Conservation (phyloP, 768 basidiomycete species). For the Mycena haematopus region DNA sequence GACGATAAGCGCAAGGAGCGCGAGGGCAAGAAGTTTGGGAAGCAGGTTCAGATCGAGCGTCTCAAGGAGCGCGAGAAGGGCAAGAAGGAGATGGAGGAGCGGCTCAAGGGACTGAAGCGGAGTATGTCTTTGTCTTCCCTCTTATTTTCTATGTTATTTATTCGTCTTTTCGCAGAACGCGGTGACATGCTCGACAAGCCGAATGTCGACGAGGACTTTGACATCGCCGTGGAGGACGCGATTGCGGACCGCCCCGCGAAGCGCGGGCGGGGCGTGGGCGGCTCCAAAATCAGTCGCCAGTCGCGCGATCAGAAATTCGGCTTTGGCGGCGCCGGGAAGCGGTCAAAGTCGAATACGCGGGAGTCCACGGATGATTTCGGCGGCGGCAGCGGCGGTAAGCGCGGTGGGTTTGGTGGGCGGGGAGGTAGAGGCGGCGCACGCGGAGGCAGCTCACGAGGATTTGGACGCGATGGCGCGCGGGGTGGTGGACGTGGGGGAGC, state of each 20-base stretch:
- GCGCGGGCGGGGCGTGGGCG: slow-evolving; percentile 52
- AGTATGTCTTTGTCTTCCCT: slow-evolving; percentile 59
- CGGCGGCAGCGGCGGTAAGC: slow-evolving; percentile 29
- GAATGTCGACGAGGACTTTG: slow-evolving; percentile 72
- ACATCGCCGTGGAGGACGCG: slow-evolving; percentile 90
- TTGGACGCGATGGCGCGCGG: slow-evolving; percentile 30
- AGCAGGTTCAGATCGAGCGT: slow-evolving; percentile 96
- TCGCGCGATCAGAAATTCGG: slow-evolving; percentile 84
- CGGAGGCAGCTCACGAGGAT: slow-evolving; percentile 37
- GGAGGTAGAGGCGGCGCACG: slow-evolving; percentile 33
- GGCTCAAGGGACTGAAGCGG: slow-evolving; percentile 86
- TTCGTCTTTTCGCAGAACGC: slow-evolving; percentile 60
- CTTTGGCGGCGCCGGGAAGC: slow-evolving; percentile 71
- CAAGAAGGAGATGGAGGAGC: slow-evolving; percentile 92
- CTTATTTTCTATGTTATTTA: not conserved
- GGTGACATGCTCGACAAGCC: slow-evolving; percentile 80
- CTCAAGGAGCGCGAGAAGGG: slow-evolving; percentile 86
- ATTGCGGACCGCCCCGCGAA: slow-evolving; percentile 72
- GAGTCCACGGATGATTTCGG: slow-evolving; percentile 83
- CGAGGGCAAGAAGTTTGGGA: slow-evolving; percentile 97
- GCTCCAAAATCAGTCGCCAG: slow-evolving; percentile 55
- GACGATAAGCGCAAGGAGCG: slow-evolving; percentile 92
- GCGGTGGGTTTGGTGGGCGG: slow-evolving; percentile 38
- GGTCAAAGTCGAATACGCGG: slow-evolving; percentile 82
- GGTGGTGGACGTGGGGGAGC: slow-evolving; percentile 21